Evolutionary conservation across 306 rosid species (phyloP).

Genomic region (Quercus mongolica): DNA sequence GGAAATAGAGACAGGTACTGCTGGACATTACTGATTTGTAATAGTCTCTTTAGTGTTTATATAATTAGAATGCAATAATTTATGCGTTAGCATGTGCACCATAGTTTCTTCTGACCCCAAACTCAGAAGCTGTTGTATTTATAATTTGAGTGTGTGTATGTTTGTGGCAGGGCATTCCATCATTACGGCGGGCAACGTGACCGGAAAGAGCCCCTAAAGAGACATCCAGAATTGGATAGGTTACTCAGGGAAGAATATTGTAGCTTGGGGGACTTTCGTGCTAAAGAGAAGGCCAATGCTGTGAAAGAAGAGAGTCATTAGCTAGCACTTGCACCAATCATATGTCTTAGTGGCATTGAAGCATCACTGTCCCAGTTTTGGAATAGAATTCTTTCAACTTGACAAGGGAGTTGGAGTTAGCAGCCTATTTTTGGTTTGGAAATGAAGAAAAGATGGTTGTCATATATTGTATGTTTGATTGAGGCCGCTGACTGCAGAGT

Average conservation of each 20-base stretch:
- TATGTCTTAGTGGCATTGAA: slow-evolving; percentile 24
- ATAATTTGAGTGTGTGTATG: background rate
- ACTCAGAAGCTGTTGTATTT: background rate
- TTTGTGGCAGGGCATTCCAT: slow-evolving; percentile 91
- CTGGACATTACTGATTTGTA: background rate
- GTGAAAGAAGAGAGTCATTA: slow-evolving; percentile 38
- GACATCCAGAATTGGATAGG: slow-evolving; percentile 70
- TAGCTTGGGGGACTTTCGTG: slow-evolving; percentile 78
- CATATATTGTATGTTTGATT: slow-evolving; percentile 41
- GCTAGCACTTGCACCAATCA: slow-evolving; percentile 7
- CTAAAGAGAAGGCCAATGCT: slow-evolving; percentile 52
- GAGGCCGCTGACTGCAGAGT: slow-evolving; percentile 50
- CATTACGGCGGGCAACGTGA: slow-evolving; percentile 55
- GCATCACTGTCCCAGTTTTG: slow-evolving; percentile 52
- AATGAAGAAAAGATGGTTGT: slow-evolving; percentile 42
- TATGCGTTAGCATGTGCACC: background rate
- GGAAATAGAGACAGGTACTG: background rate
- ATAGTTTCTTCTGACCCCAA: background rate
- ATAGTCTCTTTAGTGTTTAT: background rate
- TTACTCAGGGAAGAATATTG: slow-evolving; percentile 77
- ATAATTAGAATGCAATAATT: background rate
- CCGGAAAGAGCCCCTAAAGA: slow-evolving; percentile 52
- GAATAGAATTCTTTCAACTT: slow-evolving; percentile 41
- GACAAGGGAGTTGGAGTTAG: slow-evolving; percentile 34
- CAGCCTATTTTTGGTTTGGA: slow-evolving; percentile 49